These are phyloP conservation scores for Baudoinia panamericana DNA, from an alignment of 495 filamentous ascomycete species.

Conservation along the genomic window DNA sequence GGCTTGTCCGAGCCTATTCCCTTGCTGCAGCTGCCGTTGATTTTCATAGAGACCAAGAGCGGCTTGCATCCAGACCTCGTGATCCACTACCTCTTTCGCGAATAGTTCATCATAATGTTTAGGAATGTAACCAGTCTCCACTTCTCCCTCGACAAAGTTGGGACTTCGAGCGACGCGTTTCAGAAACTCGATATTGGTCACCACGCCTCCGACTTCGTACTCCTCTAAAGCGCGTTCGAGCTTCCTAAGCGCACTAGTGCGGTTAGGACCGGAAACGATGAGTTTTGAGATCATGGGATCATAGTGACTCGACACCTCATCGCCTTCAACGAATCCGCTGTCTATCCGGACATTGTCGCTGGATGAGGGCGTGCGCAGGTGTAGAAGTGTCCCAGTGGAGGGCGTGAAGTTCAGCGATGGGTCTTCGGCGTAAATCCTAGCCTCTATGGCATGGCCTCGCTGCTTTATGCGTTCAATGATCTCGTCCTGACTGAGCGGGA, in stretches of 20 bases:
- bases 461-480: conserved; percentile 63
- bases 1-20: too few species aligned
- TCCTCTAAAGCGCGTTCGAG: conserved; percentile 68
- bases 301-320: conserved; percentile 88
- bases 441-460: conserved; percentile 80
- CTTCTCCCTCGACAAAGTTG: conserved; percentile 72
- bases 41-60: conserved; percentile 46
- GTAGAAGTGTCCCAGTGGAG: conserved; percentile 76
- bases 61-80: conserved; percentile 55
- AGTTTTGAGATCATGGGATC: conserved; percentile 99
- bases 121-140: conserved; percentile 92
- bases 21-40: too few species aligned
- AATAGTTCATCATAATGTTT: conserved; percentile 60
- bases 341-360: conserved; percentile 73
- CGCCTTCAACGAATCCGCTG: conserved; percentile 79
- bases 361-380: conserved; percentile 60
- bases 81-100: conserved; percentile 9
- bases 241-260: conserved; percentile 72
- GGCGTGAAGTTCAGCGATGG: conserved; percentile 81
- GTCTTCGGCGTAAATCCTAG: conserved; percentile 92
- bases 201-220: conserved; percentile 84
- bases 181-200: conserved; percentile 94
- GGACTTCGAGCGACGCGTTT: conserved; percentile 70
- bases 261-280: conserved; percentile 70
- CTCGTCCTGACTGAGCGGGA: conserved; percentile 77